These are phyloP conservation scores for Biscutella laevigata DNA, from an alignment of 441 rosid genomes.

Conservation along the genomic window DNA sequence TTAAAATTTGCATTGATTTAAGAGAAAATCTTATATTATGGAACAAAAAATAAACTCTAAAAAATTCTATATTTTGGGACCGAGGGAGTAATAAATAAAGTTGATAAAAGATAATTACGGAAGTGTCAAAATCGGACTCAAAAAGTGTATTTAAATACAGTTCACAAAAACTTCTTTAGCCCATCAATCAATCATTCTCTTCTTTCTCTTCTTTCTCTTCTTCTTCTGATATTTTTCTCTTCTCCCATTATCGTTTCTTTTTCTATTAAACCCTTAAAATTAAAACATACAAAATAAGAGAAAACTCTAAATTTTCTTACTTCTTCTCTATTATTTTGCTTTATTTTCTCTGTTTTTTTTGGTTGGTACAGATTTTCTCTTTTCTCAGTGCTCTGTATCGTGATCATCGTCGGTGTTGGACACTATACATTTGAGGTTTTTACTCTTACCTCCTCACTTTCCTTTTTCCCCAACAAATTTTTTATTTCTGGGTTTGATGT, in stretches of 20 bases:
- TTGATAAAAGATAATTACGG: slow-evolving; percentile 11
- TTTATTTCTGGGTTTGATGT: slow-evolving; percentile 6
- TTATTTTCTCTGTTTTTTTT: neutral
- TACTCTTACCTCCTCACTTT: slow-evolving; percentile 17
- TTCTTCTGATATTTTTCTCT: slow-evolving; percentile 31
- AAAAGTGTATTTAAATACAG: slow-evolving; percentile 45
- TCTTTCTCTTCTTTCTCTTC: too few relatives aligned
- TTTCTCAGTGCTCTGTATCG: slow-evolving; percentile 28
- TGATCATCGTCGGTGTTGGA: slow-evolving; percentile 30
- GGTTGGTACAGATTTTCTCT: slow-evolving; percentile 26
- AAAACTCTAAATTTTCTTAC: slow-evolving; percentile 19
- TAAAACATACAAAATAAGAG: slow-evolving; percentile 3
- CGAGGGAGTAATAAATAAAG: too few relatives aligned
- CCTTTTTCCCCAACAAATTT: neutral
- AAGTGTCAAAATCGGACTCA: slow-evolving; percentile 39
- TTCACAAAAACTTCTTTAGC: slow-evolving; percentile 29
- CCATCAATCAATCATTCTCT: slow-evolving; percentile 35
- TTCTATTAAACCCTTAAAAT: neutral
- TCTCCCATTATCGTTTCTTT: slow-evolving; percentile 30
- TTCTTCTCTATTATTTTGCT: neutral
- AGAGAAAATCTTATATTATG: too few relatives aligned
- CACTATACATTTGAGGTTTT: slow-evolving; percentile 28
- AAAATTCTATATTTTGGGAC: too few relatives aligned
- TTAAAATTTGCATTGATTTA: too few relatives aligned
- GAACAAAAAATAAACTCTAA: too few relatives aligned